phyloP scores from a whole-genome alignment of 768 basidiomycete species.

The Lactarius deliciosus region DNA sequence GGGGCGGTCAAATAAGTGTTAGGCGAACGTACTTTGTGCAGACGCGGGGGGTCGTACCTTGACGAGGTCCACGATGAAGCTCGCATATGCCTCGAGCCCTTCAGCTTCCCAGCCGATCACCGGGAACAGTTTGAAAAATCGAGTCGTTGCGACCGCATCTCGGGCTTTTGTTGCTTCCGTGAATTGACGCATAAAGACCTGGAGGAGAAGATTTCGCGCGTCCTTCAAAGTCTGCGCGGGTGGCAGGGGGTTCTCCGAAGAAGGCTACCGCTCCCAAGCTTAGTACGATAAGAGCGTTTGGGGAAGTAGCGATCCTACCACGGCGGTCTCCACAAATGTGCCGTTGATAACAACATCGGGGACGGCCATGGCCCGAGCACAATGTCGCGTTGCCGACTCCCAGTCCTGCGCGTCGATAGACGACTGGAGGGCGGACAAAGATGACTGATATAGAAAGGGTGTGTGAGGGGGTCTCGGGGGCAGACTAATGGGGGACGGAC shows the following conservation, averaged over 20 bases:
- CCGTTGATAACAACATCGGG: slow-evolving; percentile 77
- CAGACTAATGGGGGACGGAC: slow-evolving; percentile 41
- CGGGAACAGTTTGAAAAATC: slow-evolving; percentile 97
- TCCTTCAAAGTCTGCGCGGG: slow-evolving; percentile 79
- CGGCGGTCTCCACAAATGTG: slow-evolving; percentile 80
- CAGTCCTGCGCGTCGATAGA: slow-evolving; percentile 84
- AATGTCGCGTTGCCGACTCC: slow-evolving; percentile 92
- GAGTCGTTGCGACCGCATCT: slow-evolving; percentile 83
- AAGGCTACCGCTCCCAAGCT: slow-evolving; percentile 61
- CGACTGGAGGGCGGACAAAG: slow-evolving; percentile 54
- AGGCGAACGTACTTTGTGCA: slow-evolving; percentile 67
- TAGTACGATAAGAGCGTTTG: background rate
- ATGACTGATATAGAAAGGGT: slow-evolving; percentile 51
- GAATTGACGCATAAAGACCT: slow-evolving; percentile 79
- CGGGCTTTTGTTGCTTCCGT: slow-evolving; percentile 74
- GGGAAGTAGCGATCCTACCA: slow-evolving; percentile 52
- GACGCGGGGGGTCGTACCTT: slow-evolving; percentile 72
- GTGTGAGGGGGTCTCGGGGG: slow-evolving; percentile 26
- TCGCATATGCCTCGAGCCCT: slow-evolving; percentile 88
- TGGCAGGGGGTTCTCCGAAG: slow-evolving; percentile 80
- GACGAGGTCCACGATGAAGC: slow-evolving; percentile 90
- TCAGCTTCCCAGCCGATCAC: slow-evolving; percentile 91
- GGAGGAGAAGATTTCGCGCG: slow-evolving; percentile 71
- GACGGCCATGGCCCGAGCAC: slow-evolving; percentile 86
- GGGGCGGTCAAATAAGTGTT: slow-evolving; percentile 16